phyloP scores from a whole-genome alignment of 2,329 filamentous ascomycete genomes.

The Aspergillus thermomutatus region DNA sequence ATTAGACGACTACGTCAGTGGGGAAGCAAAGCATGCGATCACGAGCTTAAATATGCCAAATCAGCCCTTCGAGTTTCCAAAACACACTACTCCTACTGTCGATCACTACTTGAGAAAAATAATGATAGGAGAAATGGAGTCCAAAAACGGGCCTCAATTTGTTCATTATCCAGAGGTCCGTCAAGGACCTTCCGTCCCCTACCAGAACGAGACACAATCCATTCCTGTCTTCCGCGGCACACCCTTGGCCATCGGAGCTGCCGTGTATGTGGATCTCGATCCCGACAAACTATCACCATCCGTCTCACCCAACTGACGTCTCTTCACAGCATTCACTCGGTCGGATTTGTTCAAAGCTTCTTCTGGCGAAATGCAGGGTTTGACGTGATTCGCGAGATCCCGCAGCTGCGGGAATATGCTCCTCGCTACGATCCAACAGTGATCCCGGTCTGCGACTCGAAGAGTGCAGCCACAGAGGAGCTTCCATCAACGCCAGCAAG shows the following conservation, averaged over 20 bases:
- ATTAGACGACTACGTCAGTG: background rate
- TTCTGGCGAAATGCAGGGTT: constrained; percentile 74
- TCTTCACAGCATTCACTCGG: constrained; percentile 51
- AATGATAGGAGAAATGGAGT: constrained; percentile 17
- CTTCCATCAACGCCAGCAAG: constrained; percentile 33
- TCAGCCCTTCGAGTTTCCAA: background rate
- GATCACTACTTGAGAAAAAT: background rate
- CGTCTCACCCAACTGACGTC: constrained; percentile 2
- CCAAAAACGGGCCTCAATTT: constrained; percentile 19
- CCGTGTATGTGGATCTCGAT: constrained; percentile 49
- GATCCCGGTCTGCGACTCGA: constrained; percentile 39
- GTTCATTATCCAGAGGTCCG: constrained; percentile 37
- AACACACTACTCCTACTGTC: background rate
- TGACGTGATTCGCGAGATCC: constrained; percentile 52
- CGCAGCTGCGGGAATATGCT: constrained; percentile 52
- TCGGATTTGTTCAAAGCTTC: constrained; percentile 59
- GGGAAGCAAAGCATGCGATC: background rate
- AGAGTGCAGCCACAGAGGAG: constrained; percentile 13
- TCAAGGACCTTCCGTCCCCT: constrained; percentile 42
- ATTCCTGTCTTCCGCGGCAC: constrained; percentile 70
- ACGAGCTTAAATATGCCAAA: background rate
- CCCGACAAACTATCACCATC: background rate
- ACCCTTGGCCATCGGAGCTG: constrained; percentile 59
- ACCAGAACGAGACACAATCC: constrained; percentile 50
- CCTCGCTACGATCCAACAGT: constrained; percentile 58